These are phyloP conservation scores for Scytalidium sp. DNA, from an alignment of 2,329 filamentous ascomycete species.

Conservation along the genomic window DNA sequence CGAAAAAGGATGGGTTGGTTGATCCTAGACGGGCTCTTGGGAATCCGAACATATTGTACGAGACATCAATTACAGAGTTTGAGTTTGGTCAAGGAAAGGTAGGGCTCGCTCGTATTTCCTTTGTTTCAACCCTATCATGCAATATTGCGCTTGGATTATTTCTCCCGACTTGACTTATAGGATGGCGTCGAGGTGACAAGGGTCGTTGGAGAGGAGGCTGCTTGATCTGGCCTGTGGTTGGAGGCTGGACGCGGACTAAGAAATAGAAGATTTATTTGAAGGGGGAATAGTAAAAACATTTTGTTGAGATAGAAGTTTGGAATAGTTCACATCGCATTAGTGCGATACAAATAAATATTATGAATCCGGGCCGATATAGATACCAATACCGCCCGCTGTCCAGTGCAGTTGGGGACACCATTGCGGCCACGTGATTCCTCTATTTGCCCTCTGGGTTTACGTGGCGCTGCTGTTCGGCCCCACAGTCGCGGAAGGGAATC, in stretches of 20 bases:
- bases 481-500: too few species aligned
- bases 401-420: too few species aligned
- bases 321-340: too few species aligned
- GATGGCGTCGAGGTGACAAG: not conserved
- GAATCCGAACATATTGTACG: constrained; percentile 64
- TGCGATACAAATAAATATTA: too few species aligned
- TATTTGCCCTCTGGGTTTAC: too few species aligned
- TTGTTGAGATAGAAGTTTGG: too few species aligned
- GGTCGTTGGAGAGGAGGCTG: not conserved
- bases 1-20: constrained; percentile 21
- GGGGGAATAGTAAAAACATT: not conserved
- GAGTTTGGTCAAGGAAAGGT: not conserved
- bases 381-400: too few species aligned
- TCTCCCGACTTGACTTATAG: not conserved
- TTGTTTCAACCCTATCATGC: not conserved
- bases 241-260: not conserved
- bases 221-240: not conserved
- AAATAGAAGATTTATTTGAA: not conserved
- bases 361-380: too few species aligned
- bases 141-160: not conserved
- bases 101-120: not conserved
- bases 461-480: too few species aligned
- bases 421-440: too few species aligned
- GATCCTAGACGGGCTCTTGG: constrained; percentile 31
- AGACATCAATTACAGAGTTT: constrained; percentile 34